Evolutionary conservation across 1,284 basidiomycete genomes (phyloP).

Genomic region (Blastosporella zonata): DNA sequence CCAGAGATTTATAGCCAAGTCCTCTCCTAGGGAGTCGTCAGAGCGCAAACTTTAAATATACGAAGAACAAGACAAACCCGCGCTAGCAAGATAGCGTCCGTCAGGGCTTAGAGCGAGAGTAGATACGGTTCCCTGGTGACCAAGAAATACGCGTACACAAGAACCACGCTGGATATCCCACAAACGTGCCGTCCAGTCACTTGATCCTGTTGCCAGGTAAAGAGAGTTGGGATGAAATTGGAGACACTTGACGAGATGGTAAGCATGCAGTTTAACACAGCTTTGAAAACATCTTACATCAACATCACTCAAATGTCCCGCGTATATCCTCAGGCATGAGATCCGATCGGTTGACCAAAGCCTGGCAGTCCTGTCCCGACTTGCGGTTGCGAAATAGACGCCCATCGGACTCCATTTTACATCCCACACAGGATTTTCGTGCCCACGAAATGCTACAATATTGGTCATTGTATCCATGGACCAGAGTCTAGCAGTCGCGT

Average conservation of each 20-base stretch:
- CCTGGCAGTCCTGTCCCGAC: constrained; percentile 91
- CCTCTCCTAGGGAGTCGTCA: constrained; percentile 62
- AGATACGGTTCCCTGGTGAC: constrained; percentile 90
- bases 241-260: constrained; percentile 65
- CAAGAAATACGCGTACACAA: constrained; percentile 93
- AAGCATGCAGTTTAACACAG: constrained; percentile 12
- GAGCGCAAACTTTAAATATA: background rate
- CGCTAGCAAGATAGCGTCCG: constrained; percentile 90
- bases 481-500: constrained; percentile 91
- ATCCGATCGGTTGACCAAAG: constrained; percentile 95
- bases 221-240: constrained; percentile 97
- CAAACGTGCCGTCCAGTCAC: constrained; percentile 91
- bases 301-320: constrained; percentile 95
- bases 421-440: constrained; percentile 98
- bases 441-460: constrained; percentile 91
- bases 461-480: constrained; percentile 94
- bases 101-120: constrained; percentile 90
- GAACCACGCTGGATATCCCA: constrained; percentile 99
- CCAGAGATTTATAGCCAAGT: constrained; percentile 93
- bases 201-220: constrained; percentile 96
- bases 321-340: constrained; percentile 88
- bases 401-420: constrained; percentile 98
- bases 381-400: constrained; percentile 97
- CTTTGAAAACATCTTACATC: constrained; percentile 65
- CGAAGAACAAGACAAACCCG: constrained; percentile 49